Percentiles rank a stretch among this genome's conserved stretches.
Conservation (phyloP, 345 rosid species). For the Eucalyptus rudis region DNA sequence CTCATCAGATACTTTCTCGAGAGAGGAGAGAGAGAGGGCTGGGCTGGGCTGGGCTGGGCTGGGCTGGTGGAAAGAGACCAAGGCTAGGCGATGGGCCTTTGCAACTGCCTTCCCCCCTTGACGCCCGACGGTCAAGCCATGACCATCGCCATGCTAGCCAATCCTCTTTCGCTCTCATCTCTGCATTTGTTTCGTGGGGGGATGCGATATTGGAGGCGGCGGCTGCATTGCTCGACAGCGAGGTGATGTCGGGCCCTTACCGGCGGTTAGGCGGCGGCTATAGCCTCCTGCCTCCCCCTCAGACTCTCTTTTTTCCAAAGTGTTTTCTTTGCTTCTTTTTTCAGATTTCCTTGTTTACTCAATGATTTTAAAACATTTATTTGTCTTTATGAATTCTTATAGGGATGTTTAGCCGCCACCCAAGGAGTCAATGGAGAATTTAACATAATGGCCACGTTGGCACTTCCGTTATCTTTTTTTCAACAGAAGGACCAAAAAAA, state of each 20-base stretch:
- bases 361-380: background rate
- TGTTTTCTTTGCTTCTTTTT: background rate
- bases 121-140: background rate
- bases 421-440: background rate
- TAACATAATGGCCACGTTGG: background rate
- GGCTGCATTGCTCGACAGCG: background rate
- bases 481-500: background rate
- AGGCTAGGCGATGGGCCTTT: background rate
- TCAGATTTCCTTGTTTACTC: background rate
- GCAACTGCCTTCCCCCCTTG: background rate
- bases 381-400: background rate
- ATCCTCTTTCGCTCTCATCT: background rate
- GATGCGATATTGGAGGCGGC: background rate
- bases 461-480: background rate
- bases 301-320: background rate
- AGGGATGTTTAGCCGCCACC: background rate
- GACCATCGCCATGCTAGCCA: background rate
- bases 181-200: background rate
- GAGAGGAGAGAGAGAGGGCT: background rate
- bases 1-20: background rate
- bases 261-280: rapidly evolving
- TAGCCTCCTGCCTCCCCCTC: background rate
- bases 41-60: background rate
- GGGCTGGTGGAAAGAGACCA: background rate
- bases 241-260: rapidly evolving